Conservation (phyloP, 345 rosid genomes). For the Populus nigra region DNA sequence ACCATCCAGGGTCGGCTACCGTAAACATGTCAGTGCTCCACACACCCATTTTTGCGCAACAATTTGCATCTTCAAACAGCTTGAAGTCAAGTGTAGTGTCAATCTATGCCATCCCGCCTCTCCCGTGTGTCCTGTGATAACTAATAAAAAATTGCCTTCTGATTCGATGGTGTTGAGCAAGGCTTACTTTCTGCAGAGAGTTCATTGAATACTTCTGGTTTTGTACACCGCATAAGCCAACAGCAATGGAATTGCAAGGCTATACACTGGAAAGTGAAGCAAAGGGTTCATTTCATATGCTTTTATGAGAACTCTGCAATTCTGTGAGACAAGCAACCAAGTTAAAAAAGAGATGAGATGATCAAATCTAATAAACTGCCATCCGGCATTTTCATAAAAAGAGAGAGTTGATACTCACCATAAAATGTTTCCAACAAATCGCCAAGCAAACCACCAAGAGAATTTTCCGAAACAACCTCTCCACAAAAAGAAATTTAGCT, state of each 20-base stretch:
- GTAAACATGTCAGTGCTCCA: not conserved
- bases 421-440: constrained; percentile 73
- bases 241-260: constrained; percentile 60
- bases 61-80: not conserved
- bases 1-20: not conserved
- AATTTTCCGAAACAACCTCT: constrained; percentile 50
- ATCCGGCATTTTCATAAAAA: not conserved
- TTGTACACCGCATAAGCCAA: constrained; percentile 46
- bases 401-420: constrained; percentile 39
- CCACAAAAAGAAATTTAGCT: constrained; percentile 28
- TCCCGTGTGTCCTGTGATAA: not conserved
- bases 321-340: constrained; percentile 39
- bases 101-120: not conserved
- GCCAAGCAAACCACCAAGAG: constrained; percentile 57
- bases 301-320: constrained; percentile 62
- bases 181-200: not conserved
- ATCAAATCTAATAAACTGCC: not conserved
- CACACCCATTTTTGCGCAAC: not conserved
- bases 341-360: not conserved
- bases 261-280: constrained; percentile 68
- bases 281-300: constrained; percentile 89
- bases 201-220: constrained; percentile 40
- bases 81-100: not conserved
- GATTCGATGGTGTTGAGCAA: not conserved
- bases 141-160: not conserved